phyloP scores from a whole-genome alignment of 164 flowering plant genomes.

The Nymphaea thermarum region DNA sequence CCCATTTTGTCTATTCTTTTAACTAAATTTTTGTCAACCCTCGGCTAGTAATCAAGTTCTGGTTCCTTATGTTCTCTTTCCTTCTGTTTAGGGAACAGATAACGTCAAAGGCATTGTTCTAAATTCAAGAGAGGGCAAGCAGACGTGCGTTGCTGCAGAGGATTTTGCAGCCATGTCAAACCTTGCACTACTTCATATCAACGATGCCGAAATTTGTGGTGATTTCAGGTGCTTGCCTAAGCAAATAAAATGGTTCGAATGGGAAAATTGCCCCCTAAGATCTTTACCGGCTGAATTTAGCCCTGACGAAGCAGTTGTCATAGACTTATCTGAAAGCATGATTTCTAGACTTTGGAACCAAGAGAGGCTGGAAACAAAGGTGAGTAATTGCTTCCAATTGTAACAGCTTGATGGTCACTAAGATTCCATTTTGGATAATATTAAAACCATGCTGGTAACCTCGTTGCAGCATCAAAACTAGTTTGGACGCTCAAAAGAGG shows the following conservation, averaged over 20 bases:
- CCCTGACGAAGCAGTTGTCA: neutral
- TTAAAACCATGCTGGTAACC: too few relatives aligned
- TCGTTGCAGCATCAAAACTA: too few relatives aligned
- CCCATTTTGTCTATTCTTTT: too few relatives aligned
- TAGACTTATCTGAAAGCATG: neutral
- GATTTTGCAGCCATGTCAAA: neutral
- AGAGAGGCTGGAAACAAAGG: neutral
- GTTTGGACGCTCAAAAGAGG: too few relatives aligned
- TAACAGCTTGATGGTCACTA: neutral
- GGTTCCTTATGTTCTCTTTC: too few relatives aligned
- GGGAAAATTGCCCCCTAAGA: neutral
- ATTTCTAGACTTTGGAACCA: neutral
- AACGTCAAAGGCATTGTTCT: neutral
- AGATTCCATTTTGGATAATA: too few relatives aligned
- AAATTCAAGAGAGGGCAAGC: neutral
- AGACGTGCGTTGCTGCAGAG: neutral
- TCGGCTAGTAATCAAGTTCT: too few relatives aligned
- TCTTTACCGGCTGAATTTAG: neutral
- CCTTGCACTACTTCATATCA: neutral
- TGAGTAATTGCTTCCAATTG: neutral
- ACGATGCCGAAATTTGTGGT: neutral
- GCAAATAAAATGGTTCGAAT: neutral
- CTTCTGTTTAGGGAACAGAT: neutral
- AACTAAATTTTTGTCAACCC: too few relatives aligned
- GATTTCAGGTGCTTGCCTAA: neutral